Base-by-base conservation (phyloP, 1,139 yeast species). In the Debaryomyces fabryi region DNA sequence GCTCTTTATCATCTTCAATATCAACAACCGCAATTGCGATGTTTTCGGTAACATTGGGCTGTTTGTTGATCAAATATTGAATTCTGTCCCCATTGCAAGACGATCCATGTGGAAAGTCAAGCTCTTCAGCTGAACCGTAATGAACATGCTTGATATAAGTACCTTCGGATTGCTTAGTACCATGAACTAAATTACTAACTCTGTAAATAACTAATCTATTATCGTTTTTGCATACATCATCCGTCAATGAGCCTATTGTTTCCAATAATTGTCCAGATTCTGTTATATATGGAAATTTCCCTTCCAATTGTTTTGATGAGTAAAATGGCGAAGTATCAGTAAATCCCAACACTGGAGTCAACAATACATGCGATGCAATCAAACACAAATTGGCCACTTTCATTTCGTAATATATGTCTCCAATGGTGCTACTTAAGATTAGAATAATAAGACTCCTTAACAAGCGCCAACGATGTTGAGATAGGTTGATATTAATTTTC, bases 251-350 rank as follows among this genome's bases (percentile, higher is more conserved):
- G 35, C 58, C 46, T 40, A 64, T 44, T 4, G 57, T 51, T 12
- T 45, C 25, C 18, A 59, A 49, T 42, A 67, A 51, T 13, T 44
- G 52, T 27, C 54, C 42, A 27, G 65, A 50, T 39, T 58, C 59
- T 23, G 64, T 56, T 44, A 65, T 58, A 58, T 66, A 65, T 29
- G 54, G 50, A 47, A 51, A 51, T 8, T 47, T 43, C 13, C 40
- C 44, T n/a, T 50, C 57, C 39, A 64, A 48, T 15, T 52, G 35
- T 30, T 54, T 49, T 38, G 60, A 54, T 30, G 65, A 57, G 49
- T 55, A 64, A 46, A 69, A 61, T 3, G 68, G 57, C 3, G 68
- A 73, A 20, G 74, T 67, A 49, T 72, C 72, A 24, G 68, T 55
- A 42, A 69, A 71, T 10, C 71, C 74, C 46, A 51, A 37, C 7